phyloP scores from a whole-genome alignment of 2,329 filamentous ascomycete species.

The Lojkania enalia region DNA sequence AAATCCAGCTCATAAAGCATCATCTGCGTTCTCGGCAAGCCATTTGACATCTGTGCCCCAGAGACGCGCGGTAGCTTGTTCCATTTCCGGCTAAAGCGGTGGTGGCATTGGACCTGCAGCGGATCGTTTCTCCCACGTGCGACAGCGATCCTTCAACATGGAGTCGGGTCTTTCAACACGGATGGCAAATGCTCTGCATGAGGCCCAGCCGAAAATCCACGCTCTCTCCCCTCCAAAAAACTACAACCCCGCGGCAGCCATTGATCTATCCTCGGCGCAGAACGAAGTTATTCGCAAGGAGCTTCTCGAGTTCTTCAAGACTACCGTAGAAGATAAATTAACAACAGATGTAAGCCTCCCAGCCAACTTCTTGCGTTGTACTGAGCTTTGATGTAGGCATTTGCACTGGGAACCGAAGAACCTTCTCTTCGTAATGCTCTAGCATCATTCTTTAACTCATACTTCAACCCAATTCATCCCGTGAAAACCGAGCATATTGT shows the following conservation, averaged over 20 bases:
- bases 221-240: conserved; percentile 14
- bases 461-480: conserved; percentile 31
- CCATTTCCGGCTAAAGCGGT: not conserved
- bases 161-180: conserved; percentile 33
- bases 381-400: conserved; percentile 17
- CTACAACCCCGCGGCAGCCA: conserved; percentile 14
- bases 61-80: not conserved
- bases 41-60: no score
- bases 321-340: conserved; percentile 26
- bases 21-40: no score
- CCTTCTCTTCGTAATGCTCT: conserved; percentile 22
- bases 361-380: not conserved
- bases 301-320: conserved; percentile 33
- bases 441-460: conserved; percentile 33
- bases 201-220: conserved; percentile 15
- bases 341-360: conserved; percentile 18
- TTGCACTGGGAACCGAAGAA: conserved; percentile 23
- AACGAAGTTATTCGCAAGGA: conserved; percentile 33
- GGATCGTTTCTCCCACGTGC: not conserved
- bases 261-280: conserved; percentile 32
- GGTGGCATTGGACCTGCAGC: not conserved
- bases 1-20: no score
- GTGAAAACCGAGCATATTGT: conserved; percentile 33
- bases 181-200: conserved; percentile 20
- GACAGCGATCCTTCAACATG: conserved; percentile 16